phyloP scores from a whole-genome alignment of 2,329 filamentous ascomycete genomes.

The Golovinomyces cichoracearum region DNA sequence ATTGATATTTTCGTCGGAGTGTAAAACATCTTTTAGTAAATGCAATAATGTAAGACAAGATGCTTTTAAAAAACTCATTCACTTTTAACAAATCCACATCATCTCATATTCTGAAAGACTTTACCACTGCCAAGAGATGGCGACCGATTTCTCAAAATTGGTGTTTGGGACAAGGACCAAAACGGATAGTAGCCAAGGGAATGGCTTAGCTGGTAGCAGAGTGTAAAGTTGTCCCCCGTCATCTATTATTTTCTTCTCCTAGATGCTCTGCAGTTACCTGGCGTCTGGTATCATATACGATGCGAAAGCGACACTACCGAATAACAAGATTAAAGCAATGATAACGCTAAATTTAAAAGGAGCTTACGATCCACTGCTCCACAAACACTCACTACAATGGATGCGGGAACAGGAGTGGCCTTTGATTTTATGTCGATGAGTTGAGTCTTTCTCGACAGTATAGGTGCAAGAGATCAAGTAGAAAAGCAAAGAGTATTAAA shows the following conservation, averaged over 20 bases:
- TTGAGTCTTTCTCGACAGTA: slow-evolving; percentile 1
- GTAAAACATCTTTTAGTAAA: too few relatives aligned
- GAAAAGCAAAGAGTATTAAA: too few relatives aligned
- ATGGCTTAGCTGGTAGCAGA: background rate
- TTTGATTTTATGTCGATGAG: background rate
- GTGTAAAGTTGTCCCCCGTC: background rate
- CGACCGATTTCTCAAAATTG: background rate
- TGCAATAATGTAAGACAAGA: too few relatives aligned
- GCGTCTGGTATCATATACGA: background rate
- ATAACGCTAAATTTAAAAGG: background rate
- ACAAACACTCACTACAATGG: background rate
- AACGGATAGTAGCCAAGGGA: background rate
- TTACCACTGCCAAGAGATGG: background rate
- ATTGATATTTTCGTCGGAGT: too few relatives aligned
- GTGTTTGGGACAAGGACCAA: background rate
- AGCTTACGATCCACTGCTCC: background rate
- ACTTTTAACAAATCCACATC: too few relatives aligned
- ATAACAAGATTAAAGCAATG: background rate
- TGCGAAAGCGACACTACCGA: background rate
- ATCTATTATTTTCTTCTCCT: background rate
- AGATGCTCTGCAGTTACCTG: background rate
- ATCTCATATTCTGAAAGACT: too few relatives aligned
- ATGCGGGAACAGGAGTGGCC: background rate
- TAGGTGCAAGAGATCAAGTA: too few relatives aligned
- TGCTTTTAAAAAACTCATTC: too few relatives aligned